A percentile compares a stretch with the other conserved stretches of the same genome.
Evolutionary conservation across 2,329 filamentous ascomycete species (phyloP).

Genomic region (Colletotrichum orchidophilum): DNA sequence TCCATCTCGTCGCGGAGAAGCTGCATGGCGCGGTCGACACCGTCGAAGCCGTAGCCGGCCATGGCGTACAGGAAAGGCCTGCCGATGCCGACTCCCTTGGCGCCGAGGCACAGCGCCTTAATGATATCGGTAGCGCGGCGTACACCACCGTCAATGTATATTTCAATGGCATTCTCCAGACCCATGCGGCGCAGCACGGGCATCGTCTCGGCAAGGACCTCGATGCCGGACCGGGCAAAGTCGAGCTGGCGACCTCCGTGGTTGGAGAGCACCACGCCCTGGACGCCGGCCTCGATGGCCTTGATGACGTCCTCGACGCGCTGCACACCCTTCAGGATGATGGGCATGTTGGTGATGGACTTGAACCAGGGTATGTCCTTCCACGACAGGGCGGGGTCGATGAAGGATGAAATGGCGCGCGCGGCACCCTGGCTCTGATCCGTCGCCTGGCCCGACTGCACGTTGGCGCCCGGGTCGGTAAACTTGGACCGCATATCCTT

Average conservation of each 20-base stretch:
- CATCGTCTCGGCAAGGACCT: constrained; percentile 94
- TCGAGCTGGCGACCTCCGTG: constrained; percentile 96
- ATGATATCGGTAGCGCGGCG: constrained; percentile 92
- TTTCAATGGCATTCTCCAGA: constrained; percentile 80
- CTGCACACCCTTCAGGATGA: constrained; percentile 96
- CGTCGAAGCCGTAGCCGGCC: constrained; percentile 87
- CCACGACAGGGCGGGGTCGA: constrained; percentile 94
- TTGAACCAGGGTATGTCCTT: constrained; percentile 94
- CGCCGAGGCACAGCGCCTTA: constrained; percentile 93
- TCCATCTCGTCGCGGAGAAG: constrained; percentile 95
- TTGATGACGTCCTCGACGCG: constrained; percentile 92
- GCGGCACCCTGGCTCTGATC: constrained; percentile 93
- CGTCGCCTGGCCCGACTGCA: constrained; percentile 79
- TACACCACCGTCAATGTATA: constrained; percentile 92
- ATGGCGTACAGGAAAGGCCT: constrained; percentile 96
- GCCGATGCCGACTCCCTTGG: constrained; percentile 92
- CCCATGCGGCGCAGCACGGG: constrained; percentile 80
- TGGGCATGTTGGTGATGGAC: constrained; percentile 91
- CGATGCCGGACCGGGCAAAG: constrained; percentile 87
- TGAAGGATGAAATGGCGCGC: constrained; percentile 94
- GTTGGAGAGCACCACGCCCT: constrained; percentile 94
- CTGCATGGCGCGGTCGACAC: constrained; percentile 93
- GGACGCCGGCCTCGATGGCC: constrained; percentile 82
- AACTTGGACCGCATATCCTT: constrained; percentile 99
- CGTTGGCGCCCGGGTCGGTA: constrained; percentile 81